Percentiles rank a stretch among this genome's conserved stretches.
Evolutionary conservation across 2,329 filamentous ascomycete species (phyloP).

Genomic region (Raffaelea ambrosiae): DNA sequence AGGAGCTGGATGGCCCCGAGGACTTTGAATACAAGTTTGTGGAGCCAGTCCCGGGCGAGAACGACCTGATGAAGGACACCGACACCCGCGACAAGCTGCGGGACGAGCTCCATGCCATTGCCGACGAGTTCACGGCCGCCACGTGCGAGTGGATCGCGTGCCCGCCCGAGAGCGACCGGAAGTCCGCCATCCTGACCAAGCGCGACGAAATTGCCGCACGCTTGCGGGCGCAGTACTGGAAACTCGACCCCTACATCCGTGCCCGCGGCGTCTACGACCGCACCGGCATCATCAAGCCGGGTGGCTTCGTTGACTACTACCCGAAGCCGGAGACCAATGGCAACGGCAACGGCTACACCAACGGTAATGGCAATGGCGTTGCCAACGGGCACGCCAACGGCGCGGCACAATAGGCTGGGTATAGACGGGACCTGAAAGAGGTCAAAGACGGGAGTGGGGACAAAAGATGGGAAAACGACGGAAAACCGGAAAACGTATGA

Average conservation of each 20-base stretch:
- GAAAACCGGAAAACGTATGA: too few relatives aligned
- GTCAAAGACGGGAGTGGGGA: too few relatives aligned
- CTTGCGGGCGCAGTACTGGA: slow-evolving; percentile 75
- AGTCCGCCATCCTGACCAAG: slow-evolving; percentile 42
- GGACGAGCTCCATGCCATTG: slow-evolving; percentile 54
- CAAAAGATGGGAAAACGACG: too few relatives aligned
- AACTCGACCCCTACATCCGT: slow-evolving; percentile 76
- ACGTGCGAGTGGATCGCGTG: slow-evolving; percentile 68
- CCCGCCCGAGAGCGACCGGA: slow-evolving; percentile 34
- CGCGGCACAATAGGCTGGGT: too few relatives aligned
- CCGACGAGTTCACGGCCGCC: slow-evolving; percentile 62
- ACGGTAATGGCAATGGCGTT: slow-evolving; percentile 1
- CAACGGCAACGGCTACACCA: slow-evolving; percentile 14
- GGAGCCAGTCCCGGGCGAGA: slow-evolving; percentile 69
- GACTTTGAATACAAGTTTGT: slow-evolving; percentile 76
- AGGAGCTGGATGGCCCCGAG: slow-evolving; percentile 79
- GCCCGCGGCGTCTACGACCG: slow-evolving; percentile 82
- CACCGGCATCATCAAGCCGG: slow-evolving; percentile 58
- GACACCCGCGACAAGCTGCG: slow-evolving; percentile 56
- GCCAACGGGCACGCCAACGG: too few relatives aligned
- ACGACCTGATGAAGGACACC: slow-evolving; percentile 61
- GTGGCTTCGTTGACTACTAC: slow-evolving; percentile 67
- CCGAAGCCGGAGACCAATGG: slow-evolving; percentile 14
- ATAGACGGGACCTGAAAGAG: too few relatives aligned
- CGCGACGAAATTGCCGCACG: slow-evolving; percentile 53